Base-by-base conservation (phyloP, 768 basidiomycete genomes). In the Daedaleopsis nitida region DNA sequence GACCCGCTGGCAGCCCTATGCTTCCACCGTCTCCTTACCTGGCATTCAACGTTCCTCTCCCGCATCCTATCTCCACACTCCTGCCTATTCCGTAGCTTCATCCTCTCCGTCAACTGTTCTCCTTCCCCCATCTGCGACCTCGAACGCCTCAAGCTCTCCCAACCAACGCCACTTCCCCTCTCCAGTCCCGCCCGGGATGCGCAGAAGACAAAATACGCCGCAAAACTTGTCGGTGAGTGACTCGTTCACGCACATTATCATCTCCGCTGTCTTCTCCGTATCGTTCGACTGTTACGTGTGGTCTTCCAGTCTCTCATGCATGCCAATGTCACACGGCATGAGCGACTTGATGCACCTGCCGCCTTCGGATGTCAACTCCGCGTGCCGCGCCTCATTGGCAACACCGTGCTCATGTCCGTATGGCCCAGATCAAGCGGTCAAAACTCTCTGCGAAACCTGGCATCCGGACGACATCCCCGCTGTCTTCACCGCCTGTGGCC, bases 1-100 rank as follows among this genome's bases (percentile, higher is more conserved):
- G 72, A 78, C 86, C 67, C 87, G 91, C 68, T 92, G 91, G 90
- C 91, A 92, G 76, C 91, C 91, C 66, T 93, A 92, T 74, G 75
- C 78, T 65, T 71, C 84, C 55, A 73, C 80, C 13, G 57, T 67
- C 58, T 56, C 70, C 75, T 56, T 75, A 61, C 74, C 79, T 24
- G 73, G 24, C 34, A 72, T 48, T 75, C 77, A 74, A 53, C 73
- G 69, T 35, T 70, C 77, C 42, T 65, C 77, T 47, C 70, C 64
- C 35, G 23, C 75, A 47, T 66, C 78, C 43, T 83, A 80, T 78
- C 78, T 85, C 61, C 75, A 83, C 74, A 88, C 88, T 59, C 87
- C 87, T 6, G 73, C 81, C 52, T 80, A 81, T 27, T 82, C 83
- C 68, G 77, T 83, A 71, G 66, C 81, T 64, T 76, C 83, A 66